phyloP scores from a whole-genome alignment of 805 yeast species.

The Schizosaccharomyces japonicus region DNA sequence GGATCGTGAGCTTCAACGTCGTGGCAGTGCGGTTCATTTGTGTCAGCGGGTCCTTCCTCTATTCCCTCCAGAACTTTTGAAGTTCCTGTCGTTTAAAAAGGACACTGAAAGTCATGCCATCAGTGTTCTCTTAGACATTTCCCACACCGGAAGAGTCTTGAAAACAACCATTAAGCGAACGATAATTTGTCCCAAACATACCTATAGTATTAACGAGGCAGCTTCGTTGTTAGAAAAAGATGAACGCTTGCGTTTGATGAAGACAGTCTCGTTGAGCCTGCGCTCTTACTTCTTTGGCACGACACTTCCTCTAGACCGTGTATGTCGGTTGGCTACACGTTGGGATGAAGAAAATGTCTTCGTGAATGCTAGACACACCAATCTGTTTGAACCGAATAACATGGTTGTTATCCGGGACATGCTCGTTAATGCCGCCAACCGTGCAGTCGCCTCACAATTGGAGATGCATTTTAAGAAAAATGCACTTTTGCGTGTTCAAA shows the following conservation, averaged over 20 bases:
- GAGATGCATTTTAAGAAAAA: constrained; percentile 54
- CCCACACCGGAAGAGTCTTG: neutral
- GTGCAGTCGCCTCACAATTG: constrained; percentile 63
- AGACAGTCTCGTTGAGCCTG: constrained; percentile 35
- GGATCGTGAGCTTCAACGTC: constrained; percentile 73
- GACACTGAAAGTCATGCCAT: neutral
- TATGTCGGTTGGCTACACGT: constrained; percentile 47
- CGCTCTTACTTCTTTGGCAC: constrained; percentile 41
- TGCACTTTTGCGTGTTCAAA: constrained; percentile 68
- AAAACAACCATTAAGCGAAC: neutral
- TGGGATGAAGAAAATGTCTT: constrained; percentile 60
- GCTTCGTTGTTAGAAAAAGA: neutral
- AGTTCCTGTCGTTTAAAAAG: constrained; percentile 22
- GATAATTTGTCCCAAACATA: neutral
- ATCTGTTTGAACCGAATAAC: constrained; percentile 38
- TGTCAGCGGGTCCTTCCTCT: constrained; percentile 51
- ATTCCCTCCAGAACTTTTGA: constrained; percentile 42
- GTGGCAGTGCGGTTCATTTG: constrained; percentile 70
- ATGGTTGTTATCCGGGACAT: constrained; percentile 45
- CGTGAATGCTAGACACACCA: constrained; percentile 30
- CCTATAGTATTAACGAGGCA: neutral
- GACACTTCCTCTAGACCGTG: constrained; percentile 21
- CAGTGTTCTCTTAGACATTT: neutral
- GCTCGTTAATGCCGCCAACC: constrained; percentile 55
- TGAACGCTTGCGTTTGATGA: constrained; percentile 1